Evolutionary conservation across 306 rosid species (phyloP).

Genomic region (Pueraria montana): DNA sequence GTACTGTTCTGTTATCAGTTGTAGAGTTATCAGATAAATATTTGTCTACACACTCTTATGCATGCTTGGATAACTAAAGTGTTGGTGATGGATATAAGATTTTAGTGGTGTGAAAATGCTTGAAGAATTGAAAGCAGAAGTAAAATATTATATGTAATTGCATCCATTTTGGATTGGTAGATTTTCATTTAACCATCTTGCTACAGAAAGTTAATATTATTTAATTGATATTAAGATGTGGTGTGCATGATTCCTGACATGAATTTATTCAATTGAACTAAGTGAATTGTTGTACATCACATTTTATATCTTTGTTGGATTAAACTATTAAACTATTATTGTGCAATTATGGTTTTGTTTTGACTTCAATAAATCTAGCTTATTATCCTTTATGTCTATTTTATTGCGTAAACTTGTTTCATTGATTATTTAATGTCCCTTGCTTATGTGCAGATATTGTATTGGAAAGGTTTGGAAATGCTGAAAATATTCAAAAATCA

Average conservation of each 20-base stretch:
- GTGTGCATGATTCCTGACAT: slow-evolving; percentile 11
- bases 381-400: not conserved
- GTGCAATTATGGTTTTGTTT: not conserved
- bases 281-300: not conserved
- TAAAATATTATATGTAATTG: not conserved
- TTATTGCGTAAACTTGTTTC: not conserved
- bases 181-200: slow-evolving; percentile 13
- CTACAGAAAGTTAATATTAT: not conserved
- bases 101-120: not conserved
- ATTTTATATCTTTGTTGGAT: slow-evolving; percentile 15
- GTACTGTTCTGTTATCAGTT: slow-evolving; percentile 21
- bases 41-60: too few species aligned
- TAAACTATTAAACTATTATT: not conserved
- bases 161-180: not conserved
- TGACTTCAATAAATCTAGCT: not conserved
- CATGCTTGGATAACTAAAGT: too few species aligned
- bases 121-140: not conserved
- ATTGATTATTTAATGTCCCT: slow-evolving; percentile 31
- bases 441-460: slow-evolving; percentile 68
- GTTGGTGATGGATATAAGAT: not conserved
- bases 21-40: too few species aligned
- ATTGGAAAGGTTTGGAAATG: slow-evolving; percentile 84
- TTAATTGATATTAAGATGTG: slow-evolving; percentile 5
- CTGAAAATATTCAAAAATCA: slow-evolving; percentile 82
- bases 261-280: not conserved